A percentile compares a stretch with the other conserved stretches of the same genome.
These are phyloP conservation scores for Rhizopus stolonifer DNA, from an alignment of 371 early-diverging fungal species.

Conservation along the genomic window DNA sequence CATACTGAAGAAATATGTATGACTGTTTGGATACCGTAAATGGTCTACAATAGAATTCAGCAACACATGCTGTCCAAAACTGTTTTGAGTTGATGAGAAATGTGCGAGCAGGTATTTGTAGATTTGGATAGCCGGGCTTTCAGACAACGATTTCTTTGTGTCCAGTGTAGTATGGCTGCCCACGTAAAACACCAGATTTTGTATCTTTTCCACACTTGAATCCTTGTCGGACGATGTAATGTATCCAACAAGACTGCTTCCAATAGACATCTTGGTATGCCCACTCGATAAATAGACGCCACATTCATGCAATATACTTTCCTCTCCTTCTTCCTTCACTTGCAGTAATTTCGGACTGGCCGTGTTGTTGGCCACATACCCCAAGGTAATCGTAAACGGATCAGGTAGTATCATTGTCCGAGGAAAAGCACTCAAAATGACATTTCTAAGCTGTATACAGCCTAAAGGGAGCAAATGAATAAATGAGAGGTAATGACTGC, in stretches of 20 bases:
- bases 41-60: conserved; percentile 92
- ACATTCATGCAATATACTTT: not conserved
- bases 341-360: conserved; percentile 3
- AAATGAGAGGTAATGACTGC: conserved; percentile 87
- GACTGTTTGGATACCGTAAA: conserved; percentile 94
- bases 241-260: conserved; percentile 1
- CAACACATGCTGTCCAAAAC: conserved; percentile 75
- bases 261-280: conserved; percentile 1
- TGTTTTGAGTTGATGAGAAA: not conserved
- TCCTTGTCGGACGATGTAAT: not conserved
- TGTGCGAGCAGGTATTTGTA: conserved; percentile 31
- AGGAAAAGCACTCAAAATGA: conserved; percentile 94
- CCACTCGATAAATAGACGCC: conserved; percentile 3
- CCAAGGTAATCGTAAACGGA: conserved; percentile 81
- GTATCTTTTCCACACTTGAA: conserved; percentile 3
- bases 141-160: conserved; percentile 20
- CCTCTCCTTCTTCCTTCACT: conserved; percentile 1
- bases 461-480: conserved; percentile 87
- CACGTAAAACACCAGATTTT: conserved; percentile 28
- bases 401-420: conserved; percentile 92
- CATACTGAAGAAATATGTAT: conserved; percentile 89
- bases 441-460: conserved; percentile 93
- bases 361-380: conserved; percentile 21
- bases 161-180: conserved; percentile 28
- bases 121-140: conserved; percentile 27